Conservation (phyloP, 352 stramenopile species). For the Phytophthora sp. region DNA sequence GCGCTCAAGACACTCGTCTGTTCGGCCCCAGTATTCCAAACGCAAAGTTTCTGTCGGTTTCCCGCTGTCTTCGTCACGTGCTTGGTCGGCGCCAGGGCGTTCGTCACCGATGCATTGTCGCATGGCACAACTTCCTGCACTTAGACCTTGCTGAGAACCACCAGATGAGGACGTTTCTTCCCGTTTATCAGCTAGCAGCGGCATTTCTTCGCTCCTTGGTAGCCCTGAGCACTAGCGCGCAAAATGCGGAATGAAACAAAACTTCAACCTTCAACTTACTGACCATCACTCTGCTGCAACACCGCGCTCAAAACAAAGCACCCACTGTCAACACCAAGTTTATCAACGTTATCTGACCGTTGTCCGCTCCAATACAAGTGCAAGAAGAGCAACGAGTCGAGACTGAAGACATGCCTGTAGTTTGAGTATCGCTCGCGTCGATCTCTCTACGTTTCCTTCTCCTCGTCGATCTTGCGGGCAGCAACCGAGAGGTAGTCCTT, state of each 20-base stretch:
- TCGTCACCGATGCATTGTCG: slow-evolving; percentile 4
- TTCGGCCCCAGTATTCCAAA: slow-evolving; percentile 82
- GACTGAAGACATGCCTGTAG: slow-evolving; percentile 11
- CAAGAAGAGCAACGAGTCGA: slow-evolving; percentile 8
- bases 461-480: slow-evolving; percentile 71
- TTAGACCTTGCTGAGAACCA: slow-evolving; percentile 1
- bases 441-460: slow-evolving; percentile 44
- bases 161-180: neutral
- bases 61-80: neutral
- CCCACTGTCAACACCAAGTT: slow-evolving; percentile 20
- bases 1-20: slow-evolving; percentile 80
- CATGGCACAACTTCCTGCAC: slow-evolving; percentile 4
- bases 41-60: slow-evolving; percentile 48
- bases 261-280: slow-evolving; percentile 28
- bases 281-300: slow-evolving; percentile 25
- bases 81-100: neutral
- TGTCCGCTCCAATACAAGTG: slow-evolving; percentile 3
- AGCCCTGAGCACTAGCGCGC: neutral
- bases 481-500: slow-evolving; percentile 66
- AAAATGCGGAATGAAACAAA: slow-evolving; percentile 33
- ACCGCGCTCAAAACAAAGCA: neutral
- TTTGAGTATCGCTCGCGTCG: neutral
- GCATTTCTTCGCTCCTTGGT: neutral
- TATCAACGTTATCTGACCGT: slow-evolving; percentile 23
- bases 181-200: slow-evolving; percentile 1